Percentiles rank a stretch among this genome's conserved stretches.
These are phyloP conservation scores for Collybia nuda DNA, from an alignment of 768 basidiomycete species.

Conservation along the genomic window DNA sequence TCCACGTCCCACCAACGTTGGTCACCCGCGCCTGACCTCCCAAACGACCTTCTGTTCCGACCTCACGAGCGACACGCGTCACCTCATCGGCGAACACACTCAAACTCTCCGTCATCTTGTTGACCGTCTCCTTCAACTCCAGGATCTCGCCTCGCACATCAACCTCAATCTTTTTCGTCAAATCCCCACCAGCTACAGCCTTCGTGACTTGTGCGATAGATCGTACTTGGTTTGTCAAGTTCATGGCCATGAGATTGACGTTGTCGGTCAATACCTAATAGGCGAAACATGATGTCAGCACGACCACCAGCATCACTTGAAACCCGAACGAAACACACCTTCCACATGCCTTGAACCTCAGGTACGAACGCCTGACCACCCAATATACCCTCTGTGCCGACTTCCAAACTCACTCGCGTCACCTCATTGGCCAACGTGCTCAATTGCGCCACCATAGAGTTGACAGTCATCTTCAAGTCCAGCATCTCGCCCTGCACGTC, in stretches of 20 bases:
- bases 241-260: constrained; percentile 89
- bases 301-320: background rate
- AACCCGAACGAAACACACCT: constrained; percentile 33
- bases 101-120: constrained; percentile 89
- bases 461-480: constrained; percentile 85
- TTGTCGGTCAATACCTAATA: constrained; percentile 65
- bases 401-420: constrained; percentile 90
- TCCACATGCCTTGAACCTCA: constrained; percentile 96
- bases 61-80: constrained; percentile 87
- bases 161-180: constrained; percentile 67
- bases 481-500: constrained; percentile 96
- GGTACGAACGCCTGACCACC: constrained; percentile 69
- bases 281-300: no score
- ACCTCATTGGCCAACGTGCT: constrained; percentile 79
- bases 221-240: constrained; percentile 88
- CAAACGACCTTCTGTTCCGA: constrained; percentile 93
- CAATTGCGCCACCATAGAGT: constrained; percentile 81
- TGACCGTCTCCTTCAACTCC: constrained; percentile 89
- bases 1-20: constrained; percentile 97
- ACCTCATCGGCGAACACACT: constrained; percentile 85
- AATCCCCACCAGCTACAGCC: constrained; percentile 90
- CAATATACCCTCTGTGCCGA: constrained; percentile 90
- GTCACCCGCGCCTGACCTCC: constrained; percentile 94
- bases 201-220: constrained; percentile 88
- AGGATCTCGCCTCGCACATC: constrained; percentile 89